Conservation (phyloP, 495 filamentous ascomycete genomes). For the Penicillium cataractarum region DNA sequence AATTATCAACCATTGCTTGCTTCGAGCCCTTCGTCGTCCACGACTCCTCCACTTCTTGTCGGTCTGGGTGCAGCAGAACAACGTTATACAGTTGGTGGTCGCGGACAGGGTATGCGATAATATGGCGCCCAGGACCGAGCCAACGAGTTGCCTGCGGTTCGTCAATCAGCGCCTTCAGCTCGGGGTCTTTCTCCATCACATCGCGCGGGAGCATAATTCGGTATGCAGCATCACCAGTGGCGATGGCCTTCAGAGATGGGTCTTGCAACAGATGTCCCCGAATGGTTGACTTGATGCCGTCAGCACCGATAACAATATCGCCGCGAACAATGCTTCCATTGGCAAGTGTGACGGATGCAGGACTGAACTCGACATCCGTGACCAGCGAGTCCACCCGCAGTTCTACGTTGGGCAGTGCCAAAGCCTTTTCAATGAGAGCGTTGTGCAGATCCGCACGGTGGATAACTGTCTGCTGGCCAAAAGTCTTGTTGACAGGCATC, state of each 20-base stretch:
- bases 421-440: slow-evolving; percentile 40
- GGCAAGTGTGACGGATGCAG: slow-evolving; percentile 38
- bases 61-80: slow-evolving; percentile 46
- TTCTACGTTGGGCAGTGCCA: slow-evolving; percentile 40
- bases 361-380: slow-evolving; percentile 34
- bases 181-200: slow-evolving; percentile 41
- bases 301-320: slow-evolving; percentile 51
- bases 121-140: slow-evolving; percentile 48
- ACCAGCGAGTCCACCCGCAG: slow-evolving; percentile 41
- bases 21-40: slow-evolving; percentile 50
- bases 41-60: slow-evolving; percentile 41
- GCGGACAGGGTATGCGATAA: slow-evolving; percentile 48
- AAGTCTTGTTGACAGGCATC: slow-evolving; percentile 46
- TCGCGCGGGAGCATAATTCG: slow-evolving; percentile 44
- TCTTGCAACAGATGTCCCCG: slow-evolving; percentile 37
- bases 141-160: slow-evolving; percentile 47
- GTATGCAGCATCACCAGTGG: slow-evolving; percentile 52
- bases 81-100: slow-evolving; percentile 50
- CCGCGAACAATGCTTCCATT: slow-evolving; percentile 39
- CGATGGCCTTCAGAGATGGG: slow-evolving; percentile 30
- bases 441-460: slow-evolving; percentile 52
- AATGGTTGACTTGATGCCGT: slow-evolving; percentile 50
- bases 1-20: slow-evolving; percentile 45
- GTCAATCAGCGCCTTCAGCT: slow-evolving; percentile 38
- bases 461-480: slow-evolving; percentile 47